Evolutionary conservation across 768 basidiomycete species (phyloP), one percentile per base, ranked within the genome.

Genomic region (Collybiopsis luxurians): DNA sequence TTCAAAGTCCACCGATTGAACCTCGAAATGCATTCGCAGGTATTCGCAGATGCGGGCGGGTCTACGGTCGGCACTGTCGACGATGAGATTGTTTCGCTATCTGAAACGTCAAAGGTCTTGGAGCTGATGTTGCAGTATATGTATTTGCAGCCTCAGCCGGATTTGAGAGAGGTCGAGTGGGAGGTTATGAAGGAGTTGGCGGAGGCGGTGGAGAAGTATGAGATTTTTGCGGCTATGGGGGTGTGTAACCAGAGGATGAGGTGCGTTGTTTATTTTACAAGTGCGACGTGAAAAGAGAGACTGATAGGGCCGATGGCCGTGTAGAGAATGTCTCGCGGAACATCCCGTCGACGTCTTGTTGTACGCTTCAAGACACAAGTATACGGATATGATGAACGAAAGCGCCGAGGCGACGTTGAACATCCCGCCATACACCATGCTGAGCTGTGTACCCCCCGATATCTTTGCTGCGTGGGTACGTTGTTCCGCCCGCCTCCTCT

Each of bases 121-220:
- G 66, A 64, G 11, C 42, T 63, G 9, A 36, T 67, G 45, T 56
- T 64, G 43, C 65, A 66, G 39, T 66, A 57, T 55, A 61, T 66
- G 56, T 62, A 63, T 40, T 58, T 55, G 1, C 60, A 61, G 23
- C 61, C 49, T 1, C 66, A 66, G 15, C 66, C 65, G 2, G 57
- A 63, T 26, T 60, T 67, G 23, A 17, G 31, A 12, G 38, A 21
- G 3, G 36, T 66, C 30, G 48, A 60, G 2, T 64, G 64, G 54
- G 23, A 24, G 5, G 34, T 57, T 9, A 19, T 62, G n/a, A 45
- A 50, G 6, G 60, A 27, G 2, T 47, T 67, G 3, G 64, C 65
- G 3, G 63, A 66, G 34, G 65, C 66, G 4, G 65, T 59, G 4
- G 63, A 67, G 61, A 67, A 67, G 31, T 67, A 67, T 34, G 26